Conservation (phyloP, 306 rosid species). For the Canavalia gladiata region DNA sequence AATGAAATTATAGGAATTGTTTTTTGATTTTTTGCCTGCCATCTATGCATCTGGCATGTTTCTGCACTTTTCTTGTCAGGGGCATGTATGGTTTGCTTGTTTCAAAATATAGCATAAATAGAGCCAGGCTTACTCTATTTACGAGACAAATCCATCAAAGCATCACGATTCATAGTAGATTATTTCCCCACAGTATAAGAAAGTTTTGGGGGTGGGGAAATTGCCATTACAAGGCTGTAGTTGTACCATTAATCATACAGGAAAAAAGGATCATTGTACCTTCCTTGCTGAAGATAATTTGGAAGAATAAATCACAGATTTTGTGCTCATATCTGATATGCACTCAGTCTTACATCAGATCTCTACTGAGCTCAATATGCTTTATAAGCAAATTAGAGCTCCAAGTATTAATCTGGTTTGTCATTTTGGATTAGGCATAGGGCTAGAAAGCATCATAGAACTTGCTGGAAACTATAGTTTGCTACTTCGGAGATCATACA, state of each 20-base stretch:
- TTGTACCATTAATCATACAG: not conserved
- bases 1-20: not conserved
- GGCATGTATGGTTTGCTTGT: not conserved
- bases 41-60: not conserved
- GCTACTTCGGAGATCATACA: not conserved
- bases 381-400: conserved; percentile 7
- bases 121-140: not conserved
- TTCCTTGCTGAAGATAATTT: not conserved
- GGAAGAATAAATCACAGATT: conserved; percentile 3
- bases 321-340: not conserved
- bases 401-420: not conserved
- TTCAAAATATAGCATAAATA: conserved; percentile 1
- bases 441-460: conserved; percentile 11
- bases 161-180: not conserved
- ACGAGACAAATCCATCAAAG: conserved; percentile 5
- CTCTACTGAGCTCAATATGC: conserved; percentile 6
- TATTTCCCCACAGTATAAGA: not conserved
- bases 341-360: not conserved
- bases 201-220: not conserved
- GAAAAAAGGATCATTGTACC: not conserved
- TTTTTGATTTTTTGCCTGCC: not conserved
- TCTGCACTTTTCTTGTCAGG: not conserved
- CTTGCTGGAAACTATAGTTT: conserved; percentile 14
- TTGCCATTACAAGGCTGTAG: not conserved
- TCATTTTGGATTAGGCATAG: conserved; percentile 25